phyloP scores from a whole-genome alignment of 2,329 filamentous ascomycete species.

The Beauveria sp. region DNA sequence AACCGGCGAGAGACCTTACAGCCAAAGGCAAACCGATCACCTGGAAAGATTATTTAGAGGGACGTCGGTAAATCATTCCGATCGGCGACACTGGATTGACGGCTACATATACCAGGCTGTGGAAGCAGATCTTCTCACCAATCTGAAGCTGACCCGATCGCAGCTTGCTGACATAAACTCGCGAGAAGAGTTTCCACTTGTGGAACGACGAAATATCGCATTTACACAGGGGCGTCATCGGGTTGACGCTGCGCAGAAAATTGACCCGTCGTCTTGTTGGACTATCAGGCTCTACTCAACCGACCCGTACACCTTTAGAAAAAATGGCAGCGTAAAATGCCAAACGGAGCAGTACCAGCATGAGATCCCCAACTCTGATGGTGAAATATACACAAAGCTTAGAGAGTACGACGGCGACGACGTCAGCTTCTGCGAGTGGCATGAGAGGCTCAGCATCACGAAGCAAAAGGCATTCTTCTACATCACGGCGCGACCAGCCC shows the following conservation, averaged over 20 bases:
- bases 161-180: not conserved
- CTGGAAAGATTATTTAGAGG: not conserved
- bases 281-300: constrained; percentile 5
- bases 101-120: not conserved
- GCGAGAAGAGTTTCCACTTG: not conserved
- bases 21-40: not conserved
- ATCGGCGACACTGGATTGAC: constrained; percentile 5
- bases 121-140: not conserved
- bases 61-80: not conserved
- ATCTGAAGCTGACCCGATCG: not conserved
- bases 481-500: not conserved
- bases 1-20: not conserved
- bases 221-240: constrained; percentile 7
- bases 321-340: constrained; percentile 1
- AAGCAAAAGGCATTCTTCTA: constrained; percentile 4
- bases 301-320: not conserved
- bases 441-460: constrained; percentile 2
- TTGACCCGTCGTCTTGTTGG: not conserved
- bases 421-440: constrained; percentile 5
- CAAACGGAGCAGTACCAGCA: constrained; percentile 10
- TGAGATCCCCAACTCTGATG: constrained; percentile 4
- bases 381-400: constrained; percentile 10
- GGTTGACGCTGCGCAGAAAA: constrained; percentile 1
- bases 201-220: not conserved
- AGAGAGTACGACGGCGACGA: not conserved